Evolutionary conservation across 495 filamentous ascomycete species (phyloP).

Genomic region (Bacidia gigantensis): DNA sequence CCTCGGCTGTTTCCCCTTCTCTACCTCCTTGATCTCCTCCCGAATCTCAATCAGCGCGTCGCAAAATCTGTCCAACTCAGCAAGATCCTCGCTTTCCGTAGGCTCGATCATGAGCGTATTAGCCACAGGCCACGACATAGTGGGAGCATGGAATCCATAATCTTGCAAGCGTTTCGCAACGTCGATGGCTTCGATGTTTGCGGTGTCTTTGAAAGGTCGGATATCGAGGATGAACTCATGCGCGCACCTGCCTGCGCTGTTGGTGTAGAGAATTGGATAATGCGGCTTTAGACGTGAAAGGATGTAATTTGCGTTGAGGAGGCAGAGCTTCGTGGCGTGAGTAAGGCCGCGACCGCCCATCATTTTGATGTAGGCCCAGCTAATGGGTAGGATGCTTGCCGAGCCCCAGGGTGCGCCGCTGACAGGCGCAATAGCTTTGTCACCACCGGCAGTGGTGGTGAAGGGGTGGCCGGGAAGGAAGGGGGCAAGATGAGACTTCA

Average conservation of each 20-base stretch:
- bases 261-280: constrained; percentile 88
- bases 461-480: constrained; percentile 68
- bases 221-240: constrained; percentile 98
- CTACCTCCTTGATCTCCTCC: constrained; percentile 70
- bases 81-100: constrained; percentile 86
- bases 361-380: constrained; percentile 95
- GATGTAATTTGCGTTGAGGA: constrained; percentile 97
- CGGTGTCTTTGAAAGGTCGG: constrained; percentile 69
- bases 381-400: constrained; percentile 89
- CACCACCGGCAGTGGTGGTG: constrained; percentile 45
- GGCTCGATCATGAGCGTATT: constrained; percentile 99
- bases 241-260: constrained; percentile 73
- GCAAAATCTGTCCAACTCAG: constrained; percentile 90
- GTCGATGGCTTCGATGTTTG: constrained; percentile 87
- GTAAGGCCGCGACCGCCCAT: constrained; percentile 87
- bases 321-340: constrained; percentile 86
- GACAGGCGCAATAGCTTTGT: constrained; percentile 53
- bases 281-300: constrained; percentile 78
- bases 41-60: constrained; percentile 85
- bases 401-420: constrained; percentile 83
- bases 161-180: constrained; percentile 96
- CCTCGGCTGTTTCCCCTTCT: constrained; percentile 62
- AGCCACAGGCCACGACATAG: constrained; percentile 94
- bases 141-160: constrained; percentile 96
- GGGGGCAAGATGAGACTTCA: constrained; percentile 63